phyloP scores from a whole-genome alignment of 108 stramenopile genomes.

The Pseudonitzschia multiseries region DNA sequence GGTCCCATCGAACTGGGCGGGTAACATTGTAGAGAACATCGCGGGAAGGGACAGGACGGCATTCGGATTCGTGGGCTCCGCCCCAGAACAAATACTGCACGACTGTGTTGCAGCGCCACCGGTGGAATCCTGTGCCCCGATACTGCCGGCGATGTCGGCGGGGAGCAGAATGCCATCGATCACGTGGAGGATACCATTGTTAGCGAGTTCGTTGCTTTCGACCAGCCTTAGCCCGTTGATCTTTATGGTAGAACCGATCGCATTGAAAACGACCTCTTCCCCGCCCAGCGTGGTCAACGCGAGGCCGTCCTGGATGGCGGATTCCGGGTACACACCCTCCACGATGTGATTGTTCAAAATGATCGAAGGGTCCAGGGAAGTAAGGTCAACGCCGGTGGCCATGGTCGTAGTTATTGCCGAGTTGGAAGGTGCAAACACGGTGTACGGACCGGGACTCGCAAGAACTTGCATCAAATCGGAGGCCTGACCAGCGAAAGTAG shows the following conservation, averaged over 20 bases:
- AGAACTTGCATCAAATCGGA: neutral
- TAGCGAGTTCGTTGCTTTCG: neutral
- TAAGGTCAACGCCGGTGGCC: neutral
- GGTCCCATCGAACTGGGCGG: neutral
- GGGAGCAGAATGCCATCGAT: constrained; percentile 14
- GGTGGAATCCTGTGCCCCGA: no score
- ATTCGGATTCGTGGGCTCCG: neutral
- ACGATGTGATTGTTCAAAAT: constrained; percentile 7
- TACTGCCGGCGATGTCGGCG: neutral
- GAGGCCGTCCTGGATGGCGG: constrained; percentile 6
- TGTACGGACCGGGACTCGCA: neutral
- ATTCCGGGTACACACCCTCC: constrained; percentile 2
- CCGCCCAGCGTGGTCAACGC: constrained; percentile 13
- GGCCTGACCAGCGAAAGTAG: neutral
- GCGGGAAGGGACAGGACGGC: neutral
- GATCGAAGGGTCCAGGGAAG: neutral
- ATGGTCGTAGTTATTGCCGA: neutral
- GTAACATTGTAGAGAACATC: neutral
- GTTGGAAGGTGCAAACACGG: constrained; percentile 6
- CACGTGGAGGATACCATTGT: constrained; percentile 15
- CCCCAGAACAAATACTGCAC: neutral
- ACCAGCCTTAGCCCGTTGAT: neutral
- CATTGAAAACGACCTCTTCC: constrained; percentile 6
- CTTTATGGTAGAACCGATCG: constrained; percentile 6
- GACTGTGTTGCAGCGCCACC: neutral